A percentile compares a stretch with the other conserved stretches of the same genome.
Conservation (phyloP, 1,284 basidiomycete species). For the Ganoderma resinaceum region DNA sequence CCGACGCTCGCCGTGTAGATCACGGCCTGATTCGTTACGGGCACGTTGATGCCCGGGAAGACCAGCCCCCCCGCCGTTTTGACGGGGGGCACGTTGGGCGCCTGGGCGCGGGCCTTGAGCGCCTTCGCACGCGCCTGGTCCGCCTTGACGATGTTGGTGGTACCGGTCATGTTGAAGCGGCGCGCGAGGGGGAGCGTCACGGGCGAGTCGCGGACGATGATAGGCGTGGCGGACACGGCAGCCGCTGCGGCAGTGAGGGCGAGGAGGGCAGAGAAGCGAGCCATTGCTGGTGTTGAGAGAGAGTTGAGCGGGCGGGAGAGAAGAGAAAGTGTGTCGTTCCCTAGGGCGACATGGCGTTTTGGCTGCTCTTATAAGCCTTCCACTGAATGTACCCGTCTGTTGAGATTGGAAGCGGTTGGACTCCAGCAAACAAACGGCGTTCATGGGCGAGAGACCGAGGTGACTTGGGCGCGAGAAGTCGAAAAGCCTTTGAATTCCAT, state of each 20-base stretch:
- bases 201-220: conserved; percentile 32
- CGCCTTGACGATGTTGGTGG: conserved; percentile 26
- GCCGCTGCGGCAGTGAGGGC: conserved; percentile 25
- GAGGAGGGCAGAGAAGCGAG: conserved; percentile 20
- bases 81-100: conserved; percentile 19
- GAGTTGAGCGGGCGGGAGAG: neutral
- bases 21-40: conserved; percentile 34
- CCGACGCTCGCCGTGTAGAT: conserved; percentile 36
- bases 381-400: neutral
- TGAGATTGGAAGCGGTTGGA: neutral
- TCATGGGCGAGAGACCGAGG: neutral
- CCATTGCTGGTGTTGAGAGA: neutral
- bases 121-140: conserved; percentile 37
- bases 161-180: conserved; percentile 33
- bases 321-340: neutral
- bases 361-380: neutral
- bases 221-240: conserved; percentile 29
- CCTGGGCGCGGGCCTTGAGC: conserved; percentile 23
- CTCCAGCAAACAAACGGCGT: neutral
- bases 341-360: neutral
- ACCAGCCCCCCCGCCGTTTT: too few species aligned
- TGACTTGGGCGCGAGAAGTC: too few species aligned
- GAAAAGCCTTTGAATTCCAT: neutral
- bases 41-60: too few species aligned
- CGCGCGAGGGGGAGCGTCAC: conserved; percentile 32